Evolutionary conservation across 805 yeast species (phyloP).

Genomic region (Wickerhamomyces xylosicus): DNA sequence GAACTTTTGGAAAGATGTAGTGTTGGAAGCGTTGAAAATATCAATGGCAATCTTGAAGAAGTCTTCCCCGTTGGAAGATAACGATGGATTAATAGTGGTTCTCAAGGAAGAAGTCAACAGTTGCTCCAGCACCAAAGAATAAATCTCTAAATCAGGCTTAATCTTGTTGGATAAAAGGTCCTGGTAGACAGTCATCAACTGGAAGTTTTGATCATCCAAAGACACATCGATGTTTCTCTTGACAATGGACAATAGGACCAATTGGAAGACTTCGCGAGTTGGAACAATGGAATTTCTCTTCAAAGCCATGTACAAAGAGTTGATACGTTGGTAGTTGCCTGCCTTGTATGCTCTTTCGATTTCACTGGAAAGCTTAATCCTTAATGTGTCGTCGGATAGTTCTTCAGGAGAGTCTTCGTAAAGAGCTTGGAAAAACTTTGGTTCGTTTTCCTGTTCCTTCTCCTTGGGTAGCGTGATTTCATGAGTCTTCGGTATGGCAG

Average conservation of each 20-base stretch:
- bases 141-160: slow-evolving; percentile 49
- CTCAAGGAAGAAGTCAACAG: slow-evolving; percentile 39
- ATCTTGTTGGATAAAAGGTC: slow-evolving; percentile 44
- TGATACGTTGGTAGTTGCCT: slow-evolving; percentile 24
- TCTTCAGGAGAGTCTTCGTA: slow-evolving; percentile 10
- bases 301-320: slow-evolving; percentile 28
- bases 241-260: slow-evolving; percentile 44
- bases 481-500: neutral
- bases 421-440: slow-evolving; percentile 11
- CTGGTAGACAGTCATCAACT: slow-evolving; percentile 55
- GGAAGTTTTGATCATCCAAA: slow-evolving; percentile 51
- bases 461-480: neutral
- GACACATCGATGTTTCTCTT: slow-evolving; percentile 40
- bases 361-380: slow-evolving; percentile 20
- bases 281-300: slow-evolving; percentile 37
- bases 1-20: slow-evolving; percentile 32
- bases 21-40: slow-evolving; percentile 30
- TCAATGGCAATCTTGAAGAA: slow-evolving; percentile 41
- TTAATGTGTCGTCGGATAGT: slow-evolving; percentile 19
- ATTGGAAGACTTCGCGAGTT: slow-evolving; percentile 38
- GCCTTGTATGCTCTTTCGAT: slow-evolving; percentile 19
- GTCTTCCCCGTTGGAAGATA: slow-evolving; percentile 29
- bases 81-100: slow-evolving; percentile 27
- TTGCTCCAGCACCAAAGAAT: slow-evolving; percentile 37
- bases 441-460: slow-evolving; percentile 2